Percentiles rank a stretch among this genome's conserved stretches.
phyloP scores from a whole-genome alignment of 345 rosid genomes.

The Streptanthus diversifolius region DNA sequence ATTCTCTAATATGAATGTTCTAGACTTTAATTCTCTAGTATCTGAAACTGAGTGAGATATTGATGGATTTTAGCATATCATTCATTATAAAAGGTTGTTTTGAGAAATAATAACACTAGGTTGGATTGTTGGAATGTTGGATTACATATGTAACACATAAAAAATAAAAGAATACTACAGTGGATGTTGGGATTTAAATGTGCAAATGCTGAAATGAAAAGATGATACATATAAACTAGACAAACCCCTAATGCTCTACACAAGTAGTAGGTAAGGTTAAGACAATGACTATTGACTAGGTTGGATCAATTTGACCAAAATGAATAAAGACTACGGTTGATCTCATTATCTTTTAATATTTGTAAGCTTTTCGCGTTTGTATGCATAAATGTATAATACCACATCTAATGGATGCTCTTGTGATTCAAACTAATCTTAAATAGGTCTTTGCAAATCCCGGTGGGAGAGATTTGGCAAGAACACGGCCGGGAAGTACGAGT shows the following conservation, averaged over 20 bases:
- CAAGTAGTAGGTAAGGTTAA: background rate
- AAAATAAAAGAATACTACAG: background rate
- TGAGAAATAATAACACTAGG: background rate
- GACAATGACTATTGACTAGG: background rate
- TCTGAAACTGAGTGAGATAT: background rate
- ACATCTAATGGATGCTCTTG: background rate
- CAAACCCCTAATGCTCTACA: background rate
- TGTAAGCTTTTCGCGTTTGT: background rate
- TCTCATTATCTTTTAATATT: background rate
- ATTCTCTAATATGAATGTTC: too few relatives aligned
- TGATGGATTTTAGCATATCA: background rate
- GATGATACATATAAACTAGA: background rate
- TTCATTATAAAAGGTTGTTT: background rate
- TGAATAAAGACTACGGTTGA: background rate
- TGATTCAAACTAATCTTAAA: background rate
- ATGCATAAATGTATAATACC: background rate
- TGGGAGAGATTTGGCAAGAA: slow-evolving; percentile 65
- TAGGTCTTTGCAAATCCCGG: slow-evolving; percentile 80
- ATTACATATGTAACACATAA: background rate
- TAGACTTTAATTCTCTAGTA: background rate
- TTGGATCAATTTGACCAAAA: background rate
- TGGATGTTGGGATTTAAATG: background rate
- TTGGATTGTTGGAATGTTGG: background rate
- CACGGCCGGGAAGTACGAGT: slow-evolving; percentile 66
- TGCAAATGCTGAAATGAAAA: background rate